Base-by-base conservation (phyloP, 176 grass and related monocot genomes). In the Avena atlantica region DNA sequence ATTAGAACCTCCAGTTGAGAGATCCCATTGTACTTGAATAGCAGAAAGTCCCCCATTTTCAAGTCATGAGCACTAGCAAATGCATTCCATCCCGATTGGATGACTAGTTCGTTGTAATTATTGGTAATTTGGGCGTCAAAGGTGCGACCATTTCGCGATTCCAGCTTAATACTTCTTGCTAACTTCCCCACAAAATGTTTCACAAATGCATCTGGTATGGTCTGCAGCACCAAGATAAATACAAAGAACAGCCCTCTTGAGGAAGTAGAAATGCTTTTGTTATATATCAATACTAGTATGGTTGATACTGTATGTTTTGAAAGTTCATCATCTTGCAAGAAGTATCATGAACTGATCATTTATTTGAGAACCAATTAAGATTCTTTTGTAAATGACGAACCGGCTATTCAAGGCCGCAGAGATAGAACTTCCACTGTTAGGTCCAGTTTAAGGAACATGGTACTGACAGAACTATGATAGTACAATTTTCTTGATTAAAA, bases 51-150 rank as follows among this genome's bases (percentile, higher is more conserved):
- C 14, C 64, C 47, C 52, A 68, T 20, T 49, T 72, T 51, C 58
- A 90, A 31, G 29, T 78, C 37, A 64, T 95, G 80, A 42, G 56
- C 57, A 50, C 17, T 45, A 55, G 44, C 82, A 81, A 90, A 95
- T 0, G 52, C 14, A 2, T 69, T 20, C 88, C 90, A 95, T 52
- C 93, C 93, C 34, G 51, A 68, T 29, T 90, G 82, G 64, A 88
- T 55, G 29, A 21, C 23, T 31, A 87, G 15, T 34, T 65, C 61
- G 21, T 21, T 21, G 9, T 36, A n/a, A 13, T 29, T 72, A 20
- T 48, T 49, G 21, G 59, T 77, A 20, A 89, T 24, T 29, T 82
- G 37, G 42, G 85, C 62, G 12, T 78, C 16, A 23, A 72, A 80
- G 14, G 78, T 80, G 58, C 11, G 11, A 25, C 78, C 58, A 0